Evolutionary conservation across 345 rosid genomes (phyloP), one percentile per base, ranked within the genome.

Genomic region (Laguncularia racemosa): DNA sequence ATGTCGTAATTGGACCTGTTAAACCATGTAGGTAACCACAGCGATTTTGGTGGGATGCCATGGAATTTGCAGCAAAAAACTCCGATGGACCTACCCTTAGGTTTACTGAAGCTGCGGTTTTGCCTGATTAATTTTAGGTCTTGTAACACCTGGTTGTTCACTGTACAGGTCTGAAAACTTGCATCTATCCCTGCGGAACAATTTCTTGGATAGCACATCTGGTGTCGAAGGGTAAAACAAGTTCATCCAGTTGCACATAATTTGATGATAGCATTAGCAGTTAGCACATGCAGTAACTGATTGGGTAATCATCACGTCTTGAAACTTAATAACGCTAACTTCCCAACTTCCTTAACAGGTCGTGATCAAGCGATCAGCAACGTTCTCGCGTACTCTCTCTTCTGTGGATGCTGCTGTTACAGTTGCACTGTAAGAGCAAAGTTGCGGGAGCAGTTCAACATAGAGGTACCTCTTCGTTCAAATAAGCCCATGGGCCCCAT

Each of bases 391-490:
- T 87, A 89, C 67, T 89, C 97, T 14, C 68, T 87, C 72, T 72
- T 89, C 74, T 68, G 84, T 51, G 79, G 96, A 47, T 93, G 96
- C 72, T 89, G 99, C 71, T 89, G 97, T 72, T 93, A 93, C 62
- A 89, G 95, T 53, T 89, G 96, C 75, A 87, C 95, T 13, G 63
- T 85, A 12, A 80, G 97, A 70, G 75, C 28, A 23, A 23, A 23
- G 28, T 6, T 23, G 28, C 28, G 28, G 4, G 5, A 23, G 28
- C 28, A 23, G 28, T 23, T 23, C n/a, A n/a, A n/a, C n/a, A n/a
- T n/a, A n/a, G n/a, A n/a, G n/a, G n/a, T n/a, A 23, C 28, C 28
- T 6, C 28, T 23, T 23, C 28, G 5, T 23, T 6, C 28, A 3
- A 6, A 23, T 6, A 23, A 2, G 28, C 5, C 40, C 40, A 33